Base-by-base conservation (phyloP, 2,329 filamentous ascomycete genomes). In the Clarireedia paspali region DNA sequence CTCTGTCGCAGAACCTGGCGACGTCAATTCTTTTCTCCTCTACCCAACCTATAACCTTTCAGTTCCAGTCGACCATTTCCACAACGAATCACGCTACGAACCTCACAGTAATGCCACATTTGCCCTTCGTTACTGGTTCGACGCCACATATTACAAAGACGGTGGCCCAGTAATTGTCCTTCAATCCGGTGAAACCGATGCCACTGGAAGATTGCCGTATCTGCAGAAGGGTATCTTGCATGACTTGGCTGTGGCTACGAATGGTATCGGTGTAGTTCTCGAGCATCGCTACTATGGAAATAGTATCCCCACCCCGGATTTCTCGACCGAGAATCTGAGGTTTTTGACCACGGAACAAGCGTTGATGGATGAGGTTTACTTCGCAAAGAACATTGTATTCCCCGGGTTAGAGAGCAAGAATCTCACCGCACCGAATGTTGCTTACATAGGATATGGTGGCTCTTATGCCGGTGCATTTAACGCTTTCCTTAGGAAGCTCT, bases 221-320 rank as follows among this genome's bases (percentile, higher is more conserved):
- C 72, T 95, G 9, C 82, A 91, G 62, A 88, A 94, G 68, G 90
- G 90, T 52, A 86, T 95, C 52, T 75, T 89, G 0, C 77, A 83
- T 38, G 79, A 89, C 61, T 75, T 95, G 17, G 80, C 85, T 3
- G 74, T 85, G 63, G 86, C 85, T 0, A 89, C 87, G 0, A 74
- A 83, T 56, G 90, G 90, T 1, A 72, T 95, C 26, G 89, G 85
- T 3, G 86, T 95, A 2, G 80, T 95, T 47, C 78, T 95, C 2
- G 90, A 95, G 73, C 90, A 95, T 67, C 82, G 90, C 30, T 95
- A 95, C 75, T 95, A 95, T 67, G 90, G 90, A 55, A 77, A 77
- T 12, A 91, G 87, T 67, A 84, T 85, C 54, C 89, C 89, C 0
- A 80, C 81, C 0, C 69, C 76, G 1, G 79, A 91, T 64, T 75